These are phyloP conservation scores for Aquilaria agallochum DNA, from an alignment of 441 rosid species.

Conservation along the genomic window DNA sequence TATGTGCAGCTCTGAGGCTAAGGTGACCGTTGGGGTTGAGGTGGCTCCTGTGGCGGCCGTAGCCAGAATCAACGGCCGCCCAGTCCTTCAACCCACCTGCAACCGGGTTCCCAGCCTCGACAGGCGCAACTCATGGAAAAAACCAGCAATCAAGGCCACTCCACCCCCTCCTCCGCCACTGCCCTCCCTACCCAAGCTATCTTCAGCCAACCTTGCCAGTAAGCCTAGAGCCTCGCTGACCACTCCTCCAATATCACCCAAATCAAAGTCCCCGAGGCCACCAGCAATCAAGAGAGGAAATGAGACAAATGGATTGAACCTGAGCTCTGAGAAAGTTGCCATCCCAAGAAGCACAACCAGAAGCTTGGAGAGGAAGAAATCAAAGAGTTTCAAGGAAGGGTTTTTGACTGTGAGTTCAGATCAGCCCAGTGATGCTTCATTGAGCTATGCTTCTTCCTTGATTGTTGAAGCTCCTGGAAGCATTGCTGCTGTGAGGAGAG, in stretches of 20 bases:
- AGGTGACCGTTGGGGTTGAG: slow-evolving; percentile 28
- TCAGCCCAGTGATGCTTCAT: slow-evolving; percentile 11
- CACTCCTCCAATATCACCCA: slow-evolving; percentile 30
- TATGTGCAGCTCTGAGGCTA: slow-evolving; percentile 40
- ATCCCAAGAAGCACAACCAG: slow-evolving; percentile 12
- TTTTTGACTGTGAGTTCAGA: slow-evolving; percentile 10
- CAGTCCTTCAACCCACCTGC: slow-evolving; percentile 57
- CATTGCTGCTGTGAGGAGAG: slow-evolving; percentile 79
- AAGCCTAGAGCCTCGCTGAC: slow-evolving; percentile 6
- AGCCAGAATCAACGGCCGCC: slow-evolving; percentile 48
- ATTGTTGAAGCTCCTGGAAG: slow-evolving; percentile 73
- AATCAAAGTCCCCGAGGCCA: slow-evolving; percentile 35
- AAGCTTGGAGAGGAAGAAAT: slow-evolving; percentile 62
- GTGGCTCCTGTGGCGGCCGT: slow-evolving; percentile 21
- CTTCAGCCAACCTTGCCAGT: background rate
- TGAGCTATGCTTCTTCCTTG: slow-evolving; percentile 50
- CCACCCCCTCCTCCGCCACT: slow-evolving; percentile 23
- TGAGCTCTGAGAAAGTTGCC: slow-evolving; percentile 32
- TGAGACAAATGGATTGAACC: slow-evolving; percentile 25
- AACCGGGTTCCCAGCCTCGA: slow-evolving; percentile 37
- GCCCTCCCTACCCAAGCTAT: slow-evolving; percentile 11
- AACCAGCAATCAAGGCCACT: slow-evolving; percentile 17
- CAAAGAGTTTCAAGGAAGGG: slow-evolving; percentile 64
- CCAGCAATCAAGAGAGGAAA: slow-evolving; percentile 30
- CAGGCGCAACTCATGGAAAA: slow-evolving; percentile 32